Evolutionary conservation across 2,329 filamentous ascomycete species (phyloP).

Genomic region (Dactylonectria estremocensis): DNA sequence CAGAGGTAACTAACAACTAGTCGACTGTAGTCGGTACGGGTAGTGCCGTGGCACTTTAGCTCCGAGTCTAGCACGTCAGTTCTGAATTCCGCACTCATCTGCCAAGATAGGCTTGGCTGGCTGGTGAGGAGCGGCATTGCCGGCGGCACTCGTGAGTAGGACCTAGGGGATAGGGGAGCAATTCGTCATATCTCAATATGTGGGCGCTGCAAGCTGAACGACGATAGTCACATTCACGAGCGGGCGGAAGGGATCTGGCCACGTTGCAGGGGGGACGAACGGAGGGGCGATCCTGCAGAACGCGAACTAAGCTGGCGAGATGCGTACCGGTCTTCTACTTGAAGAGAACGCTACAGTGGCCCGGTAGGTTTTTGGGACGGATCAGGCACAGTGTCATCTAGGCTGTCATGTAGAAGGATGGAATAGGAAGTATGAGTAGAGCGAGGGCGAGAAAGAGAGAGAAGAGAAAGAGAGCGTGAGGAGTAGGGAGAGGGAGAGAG

Average conservation of each 20-base stretch:
- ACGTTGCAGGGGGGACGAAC: conserved; percentile 14
- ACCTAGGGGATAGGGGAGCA: not conserved
- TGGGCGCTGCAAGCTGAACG: conserved; percentile 24
- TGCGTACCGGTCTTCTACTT: not conserved
- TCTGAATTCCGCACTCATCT: conserved; percentile 9
- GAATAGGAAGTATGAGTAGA: conserved; percentile 13
- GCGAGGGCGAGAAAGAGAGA: not conserved
- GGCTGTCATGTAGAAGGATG: conserved; percentile 9
- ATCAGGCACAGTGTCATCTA: not conserved
- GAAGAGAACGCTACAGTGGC: conserved; percentile 5
- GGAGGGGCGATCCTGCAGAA: not conserved
- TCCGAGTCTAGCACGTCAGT: not conserved
- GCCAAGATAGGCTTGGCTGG: conserved; percentile 26
- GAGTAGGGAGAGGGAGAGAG: not conserved
- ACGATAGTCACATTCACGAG: conserved; percentile 23
- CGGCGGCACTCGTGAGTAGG: conserved; percentile 34
- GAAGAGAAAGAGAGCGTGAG: not conserved
- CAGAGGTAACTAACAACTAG: conserved; percentile 7
- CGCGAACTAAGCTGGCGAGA: not conserved
- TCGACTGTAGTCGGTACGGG: conserved; percentile 15
- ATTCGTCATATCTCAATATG: conserved; percentile 42
- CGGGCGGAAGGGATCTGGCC: conserved; percentile 7
- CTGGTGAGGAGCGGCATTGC: conserved; percentile 35
- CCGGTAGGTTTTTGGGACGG: conserved; percentile 4
- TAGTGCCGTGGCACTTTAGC: conserved; percentile 20